phyloP scores from a whole-genome alignment of 345 rosid species.

The Salix suchowensis region DNA sequence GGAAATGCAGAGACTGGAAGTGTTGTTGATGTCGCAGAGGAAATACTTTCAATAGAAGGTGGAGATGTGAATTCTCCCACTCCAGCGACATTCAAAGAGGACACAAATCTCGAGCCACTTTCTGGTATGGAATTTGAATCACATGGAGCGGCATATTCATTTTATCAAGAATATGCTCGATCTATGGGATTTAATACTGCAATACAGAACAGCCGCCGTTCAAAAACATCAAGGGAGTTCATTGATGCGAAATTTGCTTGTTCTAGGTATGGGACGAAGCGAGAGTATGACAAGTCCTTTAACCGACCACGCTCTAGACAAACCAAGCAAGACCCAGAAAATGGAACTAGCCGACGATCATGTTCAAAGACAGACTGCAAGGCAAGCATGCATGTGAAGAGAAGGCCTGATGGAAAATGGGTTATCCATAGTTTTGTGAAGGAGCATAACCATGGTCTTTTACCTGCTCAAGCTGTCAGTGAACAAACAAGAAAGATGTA shows the following conservation, averaged over 20 bases:
- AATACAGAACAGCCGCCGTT: conserved; percentile 62
- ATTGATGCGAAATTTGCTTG: conserved; percentile 77
- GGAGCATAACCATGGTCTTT: conserved; percentile 67
- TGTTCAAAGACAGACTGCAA: conserved; percentile 63
- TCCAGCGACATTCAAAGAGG: conserved; percentile 38
- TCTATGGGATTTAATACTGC: conserved; percentile 68
- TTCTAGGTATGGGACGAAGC: conserved; percentile 62
- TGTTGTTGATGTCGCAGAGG: conserved; percentile 29
- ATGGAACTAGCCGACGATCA: conserved; percentile 47
- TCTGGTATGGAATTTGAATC: conserved; percentile 63
- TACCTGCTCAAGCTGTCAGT: conserved; percentile 72
- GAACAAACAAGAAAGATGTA: conserved; percentile 68
- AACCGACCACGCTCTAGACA: conserved; percentile 52
- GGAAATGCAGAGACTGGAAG: conserved; percentile 34
- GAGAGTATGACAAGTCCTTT: conserved; percentile 59
- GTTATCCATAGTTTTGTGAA: conserved; percentile 58
- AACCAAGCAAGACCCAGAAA: conserved; percentile 54
- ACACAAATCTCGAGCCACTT: conserved; percentile 49
- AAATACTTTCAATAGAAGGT: conserved; percentile 30
- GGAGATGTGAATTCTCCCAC: conserved; percentile 26
- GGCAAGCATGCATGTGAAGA: conserved; percentile 79
- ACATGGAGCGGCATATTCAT: conserved; percentile 52
- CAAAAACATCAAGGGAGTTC: conserved; percentile 61
- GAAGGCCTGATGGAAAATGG: conserved; percentile 61
- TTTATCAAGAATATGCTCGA: conserved; percentile 65